Evolutionary conservation across 2,329 filamentous ascomycete genomes (phyloP), one percentile per base, ranked within the genome.

Genomic region (Didymella arachidicola): DNA sequence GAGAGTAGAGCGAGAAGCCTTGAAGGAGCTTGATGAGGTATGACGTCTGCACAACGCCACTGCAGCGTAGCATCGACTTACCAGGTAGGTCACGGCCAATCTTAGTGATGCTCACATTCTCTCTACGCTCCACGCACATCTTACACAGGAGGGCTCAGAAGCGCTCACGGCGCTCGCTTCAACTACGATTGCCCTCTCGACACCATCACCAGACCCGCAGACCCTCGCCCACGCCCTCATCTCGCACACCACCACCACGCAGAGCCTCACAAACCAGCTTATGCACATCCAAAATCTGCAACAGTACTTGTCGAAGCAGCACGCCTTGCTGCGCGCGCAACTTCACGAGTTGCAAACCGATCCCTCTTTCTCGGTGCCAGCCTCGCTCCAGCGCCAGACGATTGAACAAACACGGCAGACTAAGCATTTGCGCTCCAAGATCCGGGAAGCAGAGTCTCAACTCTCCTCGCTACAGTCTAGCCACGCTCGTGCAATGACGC

Each of bases 361-460:
- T 12, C 72, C 75, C 6, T 69, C 70, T 0, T 80, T 81, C 63
- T 58, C 72, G n/a, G 64, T 84, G 16, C 83, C 85, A 0, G 77
- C 86, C 0, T 70, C 85, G 0, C 78, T 93, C 3, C 84, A 86
- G 11, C 86, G 87, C 64, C 84, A 89, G 64, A 94, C 92, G n/a
- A 82, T 88, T 4, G 89, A 95, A 49, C 86, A 90, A 77, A 87
- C 88, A 63, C 87, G 90, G 53, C 87, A 83, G 55, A 85, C 89
- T 47, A 92, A 92, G 72, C 78, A 85, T n/a, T 80, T 91, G 36
- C 79, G 83, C 14, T 79, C 86, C 2, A 89, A 89, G 66, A 80
- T 93, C 1, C 85, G 86, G 16, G 91, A 95, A 69, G 85, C 91
- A 50, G 72, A 76, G 45, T 72, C 76, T 36, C 71, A 68, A 42